Conservation (phyloP, 164 flowering plant species). For the Brasenia schreberi region DNA sequence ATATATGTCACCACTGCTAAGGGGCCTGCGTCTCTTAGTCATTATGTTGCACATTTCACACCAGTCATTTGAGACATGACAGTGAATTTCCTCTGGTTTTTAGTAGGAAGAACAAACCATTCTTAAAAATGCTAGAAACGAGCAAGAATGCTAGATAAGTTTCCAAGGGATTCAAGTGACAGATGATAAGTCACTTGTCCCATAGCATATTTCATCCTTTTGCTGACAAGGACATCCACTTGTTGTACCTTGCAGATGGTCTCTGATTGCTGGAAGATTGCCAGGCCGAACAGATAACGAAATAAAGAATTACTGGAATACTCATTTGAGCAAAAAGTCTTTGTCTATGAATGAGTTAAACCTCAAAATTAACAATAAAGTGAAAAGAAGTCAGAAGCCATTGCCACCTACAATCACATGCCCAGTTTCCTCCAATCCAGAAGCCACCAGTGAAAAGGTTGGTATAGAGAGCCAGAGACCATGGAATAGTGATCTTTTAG, state of each 20-base stretch:
- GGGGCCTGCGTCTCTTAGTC: too few relatives aligned
- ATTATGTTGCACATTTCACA: too few relatives aligned
- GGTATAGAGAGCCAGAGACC: neutral
- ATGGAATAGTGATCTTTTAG: neutral
- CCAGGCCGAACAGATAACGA: neutral
- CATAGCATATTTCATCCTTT: too few relatives aligned
- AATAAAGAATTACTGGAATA: neutral
- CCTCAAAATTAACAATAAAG: neutral
- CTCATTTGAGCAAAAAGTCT: neutral
- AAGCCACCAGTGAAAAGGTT: neutral
- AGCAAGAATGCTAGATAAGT: too few relatives aligned
- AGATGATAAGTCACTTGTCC: too few relatives aligned
- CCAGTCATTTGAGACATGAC: too few relatives aligned
- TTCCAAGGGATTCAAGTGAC: too few relatives aligned
- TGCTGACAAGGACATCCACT: too few relatives aligned
- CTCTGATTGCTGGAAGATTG: neutral
- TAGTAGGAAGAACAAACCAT: too few relatives aligned
- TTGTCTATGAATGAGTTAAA: neutral
- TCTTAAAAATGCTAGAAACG: too few relatives aligned
- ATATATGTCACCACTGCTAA: too few relatives aligned
- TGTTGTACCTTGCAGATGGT: neutral
- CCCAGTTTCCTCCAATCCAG: neutral
- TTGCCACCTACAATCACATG: neutral
- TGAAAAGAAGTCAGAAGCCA: neutral
- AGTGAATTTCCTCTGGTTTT: too few relatives aligned